Evolutionary conservation across 1,139 yeast genomes (phyloP).

Genomic region (Taphrina pruni): DNA sequence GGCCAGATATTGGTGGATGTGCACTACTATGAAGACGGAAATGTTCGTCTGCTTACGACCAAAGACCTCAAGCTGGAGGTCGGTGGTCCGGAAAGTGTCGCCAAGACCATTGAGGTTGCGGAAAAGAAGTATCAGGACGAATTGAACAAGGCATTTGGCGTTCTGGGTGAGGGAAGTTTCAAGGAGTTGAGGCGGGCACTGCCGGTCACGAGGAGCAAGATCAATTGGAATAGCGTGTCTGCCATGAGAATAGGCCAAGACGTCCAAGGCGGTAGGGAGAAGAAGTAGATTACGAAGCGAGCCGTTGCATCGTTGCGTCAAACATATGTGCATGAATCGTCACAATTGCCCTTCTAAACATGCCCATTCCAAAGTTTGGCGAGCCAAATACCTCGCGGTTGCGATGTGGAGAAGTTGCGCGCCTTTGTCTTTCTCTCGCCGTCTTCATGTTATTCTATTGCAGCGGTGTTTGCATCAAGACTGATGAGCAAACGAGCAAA

Average conservation of each 20-base stretch:
- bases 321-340: too few relatives aligned
- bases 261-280: constrained; percentile 53
- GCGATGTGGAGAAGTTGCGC: background rate
- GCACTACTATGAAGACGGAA: constrained; percentile 95
- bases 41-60: constrained; percentile 72
- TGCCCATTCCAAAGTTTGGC: background rate
- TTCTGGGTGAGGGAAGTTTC: constrained; percentile 78
- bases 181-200: constrained; percentile 85
- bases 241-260: constrained; percentile 88
- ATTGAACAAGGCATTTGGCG: constrained; percentile 68
- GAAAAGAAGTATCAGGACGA: constrained; percentile 68
- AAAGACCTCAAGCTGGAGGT: constrained; percentile 52
- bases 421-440: background rate
- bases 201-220: constrained; percentile 88
- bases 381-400: background rate
- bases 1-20: constrained; percentile 74
- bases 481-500: constrained; percentile 20
- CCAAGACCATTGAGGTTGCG: constrained; percentile 60
- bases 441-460: background rate
- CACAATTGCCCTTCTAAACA: too few relatives aligned
- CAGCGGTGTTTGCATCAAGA: background rate
- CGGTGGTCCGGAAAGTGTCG: constrained; percentile 51
- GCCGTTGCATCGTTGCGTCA: background rate
- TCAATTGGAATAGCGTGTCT: constrained; percentile 94
- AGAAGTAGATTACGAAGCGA: constrained; percentile 3